A percentile compares a stretch with the other conserved stretches of the same genome.
phyloP scores from a whole-genome alignment of 495 filamentous ascomycete species.

The Neurospora cerealis region DNA sequence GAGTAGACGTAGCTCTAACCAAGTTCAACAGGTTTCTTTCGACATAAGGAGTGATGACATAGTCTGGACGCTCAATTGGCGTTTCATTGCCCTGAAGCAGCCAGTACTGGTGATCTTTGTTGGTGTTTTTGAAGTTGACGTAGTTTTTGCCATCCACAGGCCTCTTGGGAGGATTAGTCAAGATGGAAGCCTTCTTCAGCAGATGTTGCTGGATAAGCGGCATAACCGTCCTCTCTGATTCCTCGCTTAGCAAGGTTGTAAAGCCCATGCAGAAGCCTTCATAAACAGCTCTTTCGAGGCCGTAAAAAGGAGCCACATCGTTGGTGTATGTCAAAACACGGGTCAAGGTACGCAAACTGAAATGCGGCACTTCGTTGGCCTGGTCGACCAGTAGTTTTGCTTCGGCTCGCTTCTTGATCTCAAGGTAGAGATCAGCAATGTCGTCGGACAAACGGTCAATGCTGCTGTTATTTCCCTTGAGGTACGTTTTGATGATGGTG shows the following conservation, averaged over 20 bases:
- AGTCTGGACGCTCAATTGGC: conserved; percentile 68
- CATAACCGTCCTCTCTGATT: conserved; percentile 66
- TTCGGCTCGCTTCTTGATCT: conserved; percentile 71
- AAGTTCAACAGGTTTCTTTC: conserved; percentile 89
- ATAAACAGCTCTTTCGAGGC: conserved; percentile 75
- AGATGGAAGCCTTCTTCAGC: conserved; percentile 51
- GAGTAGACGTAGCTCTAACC: conserved; percentile 81
- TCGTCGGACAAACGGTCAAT: conserved; percentile 61
- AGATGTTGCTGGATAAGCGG: conserved; percentile 77
- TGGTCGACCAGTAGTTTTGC: conserved; percentile 84
- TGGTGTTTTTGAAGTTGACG: conserved; percentile 59
- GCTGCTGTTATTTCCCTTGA: conserved; percentile 55
- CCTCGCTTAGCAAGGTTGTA: conserved; percentile 67
- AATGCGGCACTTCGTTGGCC: conserved; percentile 86
- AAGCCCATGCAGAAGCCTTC: conserved; percentile 99
- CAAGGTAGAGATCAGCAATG: conserved; percentile 74
- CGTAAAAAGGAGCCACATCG: conserved; percentile 76
- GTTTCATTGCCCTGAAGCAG: conserved; percentile 59
- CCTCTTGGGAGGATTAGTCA: conserved; percentile 62
- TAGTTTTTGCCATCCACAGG: conserved; percentile 69
- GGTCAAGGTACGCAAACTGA: conserved; percentile 91
- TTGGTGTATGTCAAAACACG: conserved; percentile 77
- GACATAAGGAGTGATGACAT: conserved; percentile 94
- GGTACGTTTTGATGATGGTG: conserved; percentile 74
- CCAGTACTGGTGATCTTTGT: conserved; percentile 75